Conservation (phyloP, 2,329 filamentous ascomycete genomes). For the Amylocarpus encephaloides region DNA sequence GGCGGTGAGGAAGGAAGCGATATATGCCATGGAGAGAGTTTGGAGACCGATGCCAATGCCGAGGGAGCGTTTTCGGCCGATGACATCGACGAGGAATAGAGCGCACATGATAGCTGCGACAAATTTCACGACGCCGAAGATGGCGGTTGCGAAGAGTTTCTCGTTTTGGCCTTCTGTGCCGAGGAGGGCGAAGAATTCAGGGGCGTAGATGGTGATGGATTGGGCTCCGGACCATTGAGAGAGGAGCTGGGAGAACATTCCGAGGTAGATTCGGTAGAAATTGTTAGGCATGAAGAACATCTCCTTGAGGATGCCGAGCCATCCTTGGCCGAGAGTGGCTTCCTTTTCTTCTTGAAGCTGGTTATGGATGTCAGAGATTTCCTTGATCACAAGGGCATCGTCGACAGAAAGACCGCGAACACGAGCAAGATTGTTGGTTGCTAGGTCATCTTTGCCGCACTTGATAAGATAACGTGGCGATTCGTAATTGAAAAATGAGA, state of each 20-base stretch:
- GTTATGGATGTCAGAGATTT: slow-evolving; percentile 58
- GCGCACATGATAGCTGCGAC: slow-evolving; percentile 61
- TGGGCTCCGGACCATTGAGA: slow-evolving; percentile 69
- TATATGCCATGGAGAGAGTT: slow-evolving; percentile 54
- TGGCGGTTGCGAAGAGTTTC: slow-evolving; percentile 64
- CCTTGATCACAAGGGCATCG: slow-evolving; percentile 53
- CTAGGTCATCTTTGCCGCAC: slow-evolving; percentile 52
- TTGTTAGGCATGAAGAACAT: slow-evolving; percentile 62
- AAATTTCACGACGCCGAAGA: slow-evolving; percentile 73
- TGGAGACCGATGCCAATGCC: slow-evolving; percentile 55
- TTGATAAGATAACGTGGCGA: slow-evolving; percentile 66
- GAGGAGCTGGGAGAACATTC: slow-evolving; percentile 62
- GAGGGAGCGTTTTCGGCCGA: slow-evolving; percentile 66
- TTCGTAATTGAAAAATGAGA: slow-evolving; percentile 64
- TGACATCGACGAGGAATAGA: slow-evolving; percentile 71
- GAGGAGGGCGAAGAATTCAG: slow-evolving; percentile 65
- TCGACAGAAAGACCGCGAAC: slow-evolving; percentile 54
- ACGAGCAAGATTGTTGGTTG: slow-evolving; percentile 46
- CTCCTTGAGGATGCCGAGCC: slow-evolving; percentile 60
- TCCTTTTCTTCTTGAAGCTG: slow-evolving; percentile 66
- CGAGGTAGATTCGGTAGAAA: slow-evolving; percentile 65
- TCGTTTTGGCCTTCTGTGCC: slow-evolving; percentile 63
- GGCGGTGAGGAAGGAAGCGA: slow-evolving; percentile 55
- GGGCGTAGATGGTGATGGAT: slow-evolving; percentile 70
- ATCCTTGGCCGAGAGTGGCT: slow-evolving; percentile 59